phyloP scores from a whole-genome alignment of 768 basidiomycete species.

The Kwoniella pini region DNA sequence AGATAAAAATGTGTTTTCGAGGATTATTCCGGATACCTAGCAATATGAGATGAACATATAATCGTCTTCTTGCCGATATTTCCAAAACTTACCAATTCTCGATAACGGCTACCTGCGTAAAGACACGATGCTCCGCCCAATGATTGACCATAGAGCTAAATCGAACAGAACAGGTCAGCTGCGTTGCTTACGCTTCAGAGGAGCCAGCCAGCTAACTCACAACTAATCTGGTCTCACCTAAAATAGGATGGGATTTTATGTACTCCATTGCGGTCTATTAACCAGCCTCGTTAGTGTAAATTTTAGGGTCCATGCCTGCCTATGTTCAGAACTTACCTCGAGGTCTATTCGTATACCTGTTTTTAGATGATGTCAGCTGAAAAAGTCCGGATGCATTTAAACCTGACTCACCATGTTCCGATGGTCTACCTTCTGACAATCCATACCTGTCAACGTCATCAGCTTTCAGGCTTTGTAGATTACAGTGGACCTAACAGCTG shows the following conservation, averaged over 20 bases:
- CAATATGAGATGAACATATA: neutral
- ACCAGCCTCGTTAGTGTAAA: neutral
- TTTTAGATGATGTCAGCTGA: neutral
- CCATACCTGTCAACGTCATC: constrained; percentile 71
- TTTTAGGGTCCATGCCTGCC: neutral
- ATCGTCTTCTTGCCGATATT: too few species aligned
- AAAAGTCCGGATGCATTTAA: neutral
- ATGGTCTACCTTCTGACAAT: constrained; percentile 78
- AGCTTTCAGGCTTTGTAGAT: neutral
- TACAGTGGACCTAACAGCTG: too few species aligned
- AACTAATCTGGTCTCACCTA: constrained; percentile 71
- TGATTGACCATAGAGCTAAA: constrained; percentile 62
- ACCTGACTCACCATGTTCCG: constrained; percentile 68
- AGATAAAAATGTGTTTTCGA: constrained; percentile 93
- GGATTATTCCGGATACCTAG: constrained; percentile 73
- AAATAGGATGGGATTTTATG: constrained; percentile 64
- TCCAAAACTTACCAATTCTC: constrained; percentile 62
- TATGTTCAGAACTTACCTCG: constrained; percentile 63
- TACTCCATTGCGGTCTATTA: constrained; percentile 65
- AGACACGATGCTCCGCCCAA: constrained; percentile 87
- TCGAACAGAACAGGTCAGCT: constrained; percentile 54
- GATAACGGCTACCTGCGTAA: constrained; percentile 78
- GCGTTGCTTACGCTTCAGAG: neutral
- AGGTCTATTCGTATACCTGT: constrained; percentile 79
- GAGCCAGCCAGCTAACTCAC: constrained; percentile 33